Evolutionary conservation across 768 basidiomycete genomes (phyloP).

Genomic region (Boletus subcaerulescens): DNA sequence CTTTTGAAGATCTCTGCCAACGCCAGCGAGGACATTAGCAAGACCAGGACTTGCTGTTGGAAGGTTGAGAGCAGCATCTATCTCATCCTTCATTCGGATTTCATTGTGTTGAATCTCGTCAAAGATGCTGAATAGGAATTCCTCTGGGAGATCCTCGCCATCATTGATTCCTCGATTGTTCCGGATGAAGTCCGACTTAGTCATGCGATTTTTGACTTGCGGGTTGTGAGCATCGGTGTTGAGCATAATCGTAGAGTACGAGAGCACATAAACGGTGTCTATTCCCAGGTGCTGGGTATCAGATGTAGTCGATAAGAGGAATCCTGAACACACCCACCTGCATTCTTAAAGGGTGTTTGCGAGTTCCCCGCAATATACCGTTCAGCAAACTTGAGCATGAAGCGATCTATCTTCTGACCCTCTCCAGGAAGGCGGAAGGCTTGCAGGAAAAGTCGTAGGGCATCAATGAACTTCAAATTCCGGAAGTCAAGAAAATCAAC

Average conservation of each 20-base stretch:
- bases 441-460: constrained; percentile 86
- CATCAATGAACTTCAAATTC: constrained; percentile 80
- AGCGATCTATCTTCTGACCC: constrained; percentile 97
- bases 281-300: not conserved
- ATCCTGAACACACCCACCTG: constrained; percentile 53
- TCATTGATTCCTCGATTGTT: constrained; percentile 99
- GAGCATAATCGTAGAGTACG: constrained; percentile 92
- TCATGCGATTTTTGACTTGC: constrained; percentile 93
- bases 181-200: constrained; percentile 84
- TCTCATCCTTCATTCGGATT: constrained; percentile 98
- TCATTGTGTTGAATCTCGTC: constrained; percentile 92
- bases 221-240: constrained; percentile 98
- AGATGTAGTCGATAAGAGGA: constrained; percentile 3
- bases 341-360: constrained; percentile 86
- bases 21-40: constrained; percentile 78
- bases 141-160: constrained; percentile 81
- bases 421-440: constrained; percentile 97
- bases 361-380: constrained; percentile 89
- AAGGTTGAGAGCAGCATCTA: constrained; percentile 53
- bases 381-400: constrained; percentile 98
- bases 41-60: constrained; percentile 62
- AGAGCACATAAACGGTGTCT: constrained; percentile 94
- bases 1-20: constrained; percentile 91
- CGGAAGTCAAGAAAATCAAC: constrained; percentile 90
- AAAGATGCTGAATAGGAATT: constrained; percentile 71